Percentiles rank a stretch among this genome's conserved stretches.
Evolutionary conservation across 2,329 filamentous ascomycete species (phyloP).

Genomic region (Colletotrichum tabaci): DNA sequence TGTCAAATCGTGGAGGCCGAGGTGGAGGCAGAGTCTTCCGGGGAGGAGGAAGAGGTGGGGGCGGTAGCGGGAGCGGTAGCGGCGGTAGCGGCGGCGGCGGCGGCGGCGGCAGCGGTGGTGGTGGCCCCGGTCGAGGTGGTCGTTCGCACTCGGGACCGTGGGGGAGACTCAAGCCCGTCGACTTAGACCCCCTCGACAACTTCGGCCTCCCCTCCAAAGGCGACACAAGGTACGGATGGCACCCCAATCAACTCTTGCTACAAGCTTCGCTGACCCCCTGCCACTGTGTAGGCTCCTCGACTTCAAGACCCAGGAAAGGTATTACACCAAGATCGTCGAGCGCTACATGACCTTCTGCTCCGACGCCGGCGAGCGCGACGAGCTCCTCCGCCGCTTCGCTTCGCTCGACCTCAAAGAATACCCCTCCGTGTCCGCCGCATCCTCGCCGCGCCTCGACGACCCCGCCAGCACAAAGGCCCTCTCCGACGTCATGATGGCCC

Average conservation of each 20-base stretch:
- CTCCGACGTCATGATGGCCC: slow-evolving; percentile 82
- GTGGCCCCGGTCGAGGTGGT: slow-evolving; percentile 45
- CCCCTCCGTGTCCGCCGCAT: slow-evolving; percentile 38
- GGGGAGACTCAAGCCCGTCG: slow-evolving; percentile 80
- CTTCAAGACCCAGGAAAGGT: slow-evolving; percentile 83
- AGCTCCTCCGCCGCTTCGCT: slow-evolving; percentile 82
- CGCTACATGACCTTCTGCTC: slow-evolving; percentile 93
- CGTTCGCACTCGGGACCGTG: slow-evolving; percentile 68
- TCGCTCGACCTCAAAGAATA: slow-evolving; percentile 65
- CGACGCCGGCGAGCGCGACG: slow-evolving; percentile 77
- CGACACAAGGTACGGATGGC: slow-evolving; percentile 77
- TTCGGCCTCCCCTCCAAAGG: slow-evolving; percentile 93
- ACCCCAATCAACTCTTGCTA: background rate
- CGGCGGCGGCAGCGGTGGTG: background rate
- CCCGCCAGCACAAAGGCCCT: slow-evolving; percentile 73
- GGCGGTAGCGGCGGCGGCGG: background rate
- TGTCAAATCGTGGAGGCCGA: slow-evolving; percentile 37
- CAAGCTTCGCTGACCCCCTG: slow-evolving; percentile 30
- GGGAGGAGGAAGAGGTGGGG: slow-evolving; percentile 18
- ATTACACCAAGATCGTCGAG: slow-evolving; percentile 89
- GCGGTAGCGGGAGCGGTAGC: background rate
- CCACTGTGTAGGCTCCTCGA: slow-evolving; percentile 73
- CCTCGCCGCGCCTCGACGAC: slow-evolving; percentile 38
- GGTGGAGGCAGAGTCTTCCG: slow-evolving; percentile 9
- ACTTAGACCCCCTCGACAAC: slow-evolving; percentile 82